A percentile compares a stretch with the other conserved stretches of the same genome.
Evolutionary conservation across 148 eudicot genomes (phyloP).

Genomic region (Salicornia ramosissima): DNA sequence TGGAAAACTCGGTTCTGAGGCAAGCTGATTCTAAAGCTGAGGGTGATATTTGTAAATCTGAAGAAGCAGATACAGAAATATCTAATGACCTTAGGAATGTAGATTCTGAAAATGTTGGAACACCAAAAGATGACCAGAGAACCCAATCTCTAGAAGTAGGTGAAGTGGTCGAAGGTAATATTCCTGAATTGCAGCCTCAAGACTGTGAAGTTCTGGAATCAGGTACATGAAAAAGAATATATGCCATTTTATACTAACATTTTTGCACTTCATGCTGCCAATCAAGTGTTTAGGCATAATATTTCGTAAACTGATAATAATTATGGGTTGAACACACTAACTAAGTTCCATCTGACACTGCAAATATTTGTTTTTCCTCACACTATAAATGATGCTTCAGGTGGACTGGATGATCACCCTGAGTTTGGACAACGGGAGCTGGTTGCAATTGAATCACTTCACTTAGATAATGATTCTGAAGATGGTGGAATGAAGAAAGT

Average conservation of each 20-base stretch:
- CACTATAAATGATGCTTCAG: conserved; percentile 17
- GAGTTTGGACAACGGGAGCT: conserved; percentile 21
- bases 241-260: conserved; percentile 2
- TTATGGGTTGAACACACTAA: conserved; percentile 4
- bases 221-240: conserved; percentile 33
- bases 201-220: conserved; percentile 18
- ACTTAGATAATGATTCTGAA: conserved; percentile 13
- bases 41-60: conserved; percentile 25
- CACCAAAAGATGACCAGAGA: conserved; percentile 18
- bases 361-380: conserved; percentile 18
- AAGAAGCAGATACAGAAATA: conserved; percentile 19
- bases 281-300: neutral
- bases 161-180: conserved; percentile 25
- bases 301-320: neutral
- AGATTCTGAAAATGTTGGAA: conserved; percentile 21
- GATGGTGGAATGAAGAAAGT: conserved; percentile 17
- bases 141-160: conserved; percentile 22
- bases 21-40: conserved; percentile 19
- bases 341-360: conserved; percentile 10
- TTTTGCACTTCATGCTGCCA: neutral
- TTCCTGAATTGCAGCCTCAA: conserved; percentile 28
- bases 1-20: conserved; percentile 15
- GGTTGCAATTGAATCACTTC: conserved; percentile 8
- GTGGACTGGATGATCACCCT: conserved; percentile 7
- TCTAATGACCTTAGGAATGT: conserved; percentile 23